Conservation (phyloP, 306 rosid genomes). For the Argentina anserina region DNA sequence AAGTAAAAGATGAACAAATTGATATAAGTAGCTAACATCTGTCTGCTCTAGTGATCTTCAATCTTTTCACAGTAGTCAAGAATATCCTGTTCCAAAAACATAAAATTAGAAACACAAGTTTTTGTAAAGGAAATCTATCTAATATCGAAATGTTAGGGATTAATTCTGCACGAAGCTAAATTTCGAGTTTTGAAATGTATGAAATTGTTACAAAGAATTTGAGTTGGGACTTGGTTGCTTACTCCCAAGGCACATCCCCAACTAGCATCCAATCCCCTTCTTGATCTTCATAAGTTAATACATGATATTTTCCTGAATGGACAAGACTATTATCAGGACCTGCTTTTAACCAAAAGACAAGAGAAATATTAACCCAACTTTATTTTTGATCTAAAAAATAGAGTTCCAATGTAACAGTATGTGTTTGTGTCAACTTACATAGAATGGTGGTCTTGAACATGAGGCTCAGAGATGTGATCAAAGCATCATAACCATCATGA, state of each 20-base stretch:
- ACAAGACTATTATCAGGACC: conserved; percentile 10
- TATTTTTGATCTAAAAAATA: background rate
- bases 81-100: conserved; percentile 12
- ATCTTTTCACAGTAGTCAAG: conserved; percentile 20
- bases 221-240: conserved; percentile 1
- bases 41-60: conserved; percentile 25
- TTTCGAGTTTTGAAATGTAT: background rate
- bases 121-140: background rate
- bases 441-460: conserved; percentile 21
- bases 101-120: background rate
- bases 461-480: conserved; percentile 15
- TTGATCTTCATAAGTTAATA: conserved; percentile 19
- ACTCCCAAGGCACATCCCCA: conserved; percentile 28
- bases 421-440: background rate
- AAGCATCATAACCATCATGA: conserved; percentile 8
- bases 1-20: conserved; percentile 4
- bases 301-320: conserved; percentile 14
- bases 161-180: background rate
- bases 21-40: conserved; percentile 6
- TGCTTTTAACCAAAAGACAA: background rate
- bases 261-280: conserved; percentile 30
- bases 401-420: background rate
- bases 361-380: background rate
- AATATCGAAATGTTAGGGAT: background rate
- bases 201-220: background rate